phyloP scores from a whole-genome alignment of 2,329 filamentous ascomycete genomes.

The Xylariaceae sp. region DNA sequence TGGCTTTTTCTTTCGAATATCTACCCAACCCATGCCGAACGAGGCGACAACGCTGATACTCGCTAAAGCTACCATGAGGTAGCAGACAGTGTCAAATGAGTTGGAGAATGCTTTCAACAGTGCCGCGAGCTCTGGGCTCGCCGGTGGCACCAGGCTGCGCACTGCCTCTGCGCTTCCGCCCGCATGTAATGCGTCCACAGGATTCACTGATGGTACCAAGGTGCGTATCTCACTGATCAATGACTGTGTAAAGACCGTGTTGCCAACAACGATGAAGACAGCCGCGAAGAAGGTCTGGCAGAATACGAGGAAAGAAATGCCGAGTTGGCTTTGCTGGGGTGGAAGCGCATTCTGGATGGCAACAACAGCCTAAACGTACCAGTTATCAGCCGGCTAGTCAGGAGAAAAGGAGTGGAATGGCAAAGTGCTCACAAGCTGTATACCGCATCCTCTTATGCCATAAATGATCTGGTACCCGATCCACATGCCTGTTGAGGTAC shows the following conservation, averaged over 20 bases:
- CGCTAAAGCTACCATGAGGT: slow-evolving; percentile 35
- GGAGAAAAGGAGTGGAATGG: neutral
- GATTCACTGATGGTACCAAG: slow-evolving; percentile 35
- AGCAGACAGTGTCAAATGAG: slow-evolving; percentile 36
- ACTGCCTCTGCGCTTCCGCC: slow-evolving; percentile 39
- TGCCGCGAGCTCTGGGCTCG: slow-evolving; percentile 35
- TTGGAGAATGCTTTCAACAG: slow-evolving; percentile 34
- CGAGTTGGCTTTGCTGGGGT: slow-evolving; percentile 34
- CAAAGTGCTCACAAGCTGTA: slow-evolving; percentile 33
- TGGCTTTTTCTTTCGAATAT: slow-evolving; percentile 34
- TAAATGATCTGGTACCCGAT: slow-evolving; percentile 40
- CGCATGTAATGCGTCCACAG: slow-evolving; percentile 33
- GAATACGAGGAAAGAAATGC: slow-evolving; percentile 39
- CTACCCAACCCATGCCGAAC: slow-evolving; percentile 39
- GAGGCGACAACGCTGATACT: slow-evolving; percentile 33
- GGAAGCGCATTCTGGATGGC: slow-evolving; percentile 39
- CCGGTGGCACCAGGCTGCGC: slow-evolving; percentile 34
- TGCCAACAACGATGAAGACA: slow-evolving; percentile 37
- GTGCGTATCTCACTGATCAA: slow-evolving; percentile 29
- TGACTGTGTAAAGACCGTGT: slow-evolving; percentile 39
- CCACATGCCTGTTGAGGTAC: slow-evolving; percentile 35
- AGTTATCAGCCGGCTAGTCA: slow-evolving; percentile 4
- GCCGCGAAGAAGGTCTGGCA: slow-evolving; percentile 37
- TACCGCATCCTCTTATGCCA: slow-evolving; percentile 35
- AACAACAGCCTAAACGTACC: slow-evolving; percentile 28